Evolutionary conservation across 2,329 filamentous ascomycete species (phyloP), one percentile per base, ranked within the genome.

Genomic region (Celoporthe dispersa): DNA sequence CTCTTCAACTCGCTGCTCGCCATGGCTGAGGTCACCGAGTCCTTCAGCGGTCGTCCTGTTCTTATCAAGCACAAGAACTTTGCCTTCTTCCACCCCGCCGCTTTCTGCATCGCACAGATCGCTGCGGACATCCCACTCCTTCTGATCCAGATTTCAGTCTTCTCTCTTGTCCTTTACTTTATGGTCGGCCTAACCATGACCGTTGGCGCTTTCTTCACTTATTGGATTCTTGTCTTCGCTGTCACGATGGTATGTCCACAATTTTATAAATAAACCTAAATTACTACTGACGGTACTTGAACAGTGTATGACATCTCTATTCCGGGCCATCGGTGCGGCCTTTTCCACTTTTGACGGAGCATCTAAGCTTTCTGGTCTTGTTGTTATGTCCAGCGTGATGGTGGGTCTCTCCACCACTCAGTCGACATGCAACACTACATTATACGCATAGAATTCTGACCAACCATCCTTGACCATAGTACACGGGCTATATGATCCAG

Each of bases 1-100:
- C 80, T 92, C 0, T 89, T 86, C 78, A 89, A 91, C 75, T 82
- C 85, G 67, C 78, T 92, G 12, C 76, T 91, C 1, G 84, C 88
- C 35, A 88, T 92, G 84, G 85, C 88, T 1, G 91, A 93, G 77
- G 90, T 92, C 0, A 90, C 85, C 0, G 84, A 87, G 31, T 88
- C 88, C 0, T 92, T 90, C 74, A 81, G 78, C 16, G 88, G 88
- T n/a, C 84, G 90, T 0, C 87, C 87, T 0, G 83, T 90, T 16
- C 75, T 90, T 4, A 76, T 85, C 59, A 90, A 89, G 76, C 88
- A 90, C 73, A 87, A 86, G 71, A 75, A 78, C 0, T 90, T 90
- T 71, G 87, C 85, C 25, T 81, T 85, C 62, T 89, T 85, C 75
- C 86, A 89, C 63, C 88, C 88, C 0, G 84, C 84, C 1, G 84